Evolutionary conservation across 768 basidiomycete genomes (phyloP).

Genomic region (Naganishia onofrii): DNA sequence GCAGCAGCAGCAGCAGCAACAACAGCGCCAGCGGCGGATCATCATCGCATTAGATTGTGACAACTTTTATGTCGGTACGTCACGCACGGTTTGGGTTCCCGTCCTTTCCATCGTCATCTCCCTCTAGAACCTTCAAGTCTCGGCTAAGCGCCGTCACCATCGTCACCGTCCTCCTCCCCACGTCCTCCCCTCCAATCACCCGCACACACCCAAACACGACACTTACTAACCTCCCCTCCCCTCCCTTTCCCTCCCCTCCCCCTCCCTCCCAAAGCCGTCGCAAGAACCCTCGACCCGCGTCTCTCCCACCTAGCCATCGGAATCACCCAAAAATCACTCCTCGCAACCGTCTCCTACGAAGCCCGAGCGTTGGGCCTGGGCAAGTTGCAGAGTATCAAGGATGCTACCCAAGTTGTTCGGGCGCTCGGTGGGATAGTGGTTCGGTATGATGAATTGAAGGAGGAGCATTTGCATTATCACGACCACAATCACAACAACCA

Average conservation of each 20-base stretch:
- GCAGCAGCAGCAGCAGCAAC: no score
- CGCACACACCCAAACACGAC: no score
- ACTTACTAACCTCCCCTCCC: not conserved
- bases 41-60: conserved; percentile 39
- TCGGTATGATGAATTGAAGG: not conserved
- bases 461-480: no score
- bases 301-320: conserved; percentile 33
- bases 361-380: conserved; percentile 33
- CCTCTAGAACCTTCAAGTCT: no score
- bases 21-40: conserved; percentile 4
- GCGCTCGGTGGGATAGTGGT: not conserved
- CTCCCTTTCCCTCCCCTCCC: not conserved
- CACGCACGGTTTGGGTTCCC: no score
- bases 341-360: conserved; percentile 36
- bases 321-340: conserved; percentile 37
- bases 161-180: no score
- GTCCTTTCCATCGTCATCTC: no score
- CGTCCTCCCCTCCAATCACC: no score
- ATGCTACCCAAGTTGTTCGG: conserved; percentile 19
- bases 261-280: conserved; percentile 22
- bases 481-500: no score
- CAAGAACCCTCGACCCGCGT: conserved; percentile 30
- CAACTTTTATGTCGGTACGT: conserved; percentile 32
- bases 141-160: no score
- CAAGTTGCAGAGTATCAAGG: conserved; percentile 31